Evolutionary conservation across 495 filamentous ascomycete genomes (phyloP).

Genomic region (Thozetella sp.): DNA sequence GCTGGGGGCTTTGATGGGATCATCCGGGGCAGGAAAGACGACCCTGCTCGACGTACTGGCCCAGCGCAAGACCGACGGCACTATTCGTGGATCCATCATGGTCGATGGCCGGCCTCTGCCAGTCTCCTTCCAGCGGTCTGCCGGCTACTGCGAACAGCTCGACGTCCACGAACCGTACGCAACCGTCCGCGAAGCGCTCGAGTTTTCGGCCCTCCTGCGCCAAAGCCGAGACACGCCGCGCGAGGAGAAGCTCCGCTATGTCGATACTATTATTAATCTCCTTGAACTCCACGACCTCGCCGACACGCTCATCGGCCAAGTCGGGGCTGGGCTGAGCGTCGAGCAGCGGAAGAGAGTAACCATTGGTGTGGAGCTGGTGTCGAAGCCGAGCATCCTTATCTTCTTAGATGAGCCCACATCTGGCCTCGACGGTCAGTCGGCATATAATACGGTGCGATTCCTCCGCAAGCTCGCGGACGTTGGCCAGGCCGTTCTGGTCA

Average conservation of each 20-base stretch:
- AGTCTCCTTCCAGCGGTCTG: conserved; percentile 74
- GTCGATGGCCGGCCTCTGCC: conserved; percentile 74
- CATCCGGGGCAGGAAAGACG: conserved; percentile 80
- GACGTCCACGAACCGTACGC: conserved; percentile 81
- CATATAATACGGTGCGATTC: conserved; percentile 81
- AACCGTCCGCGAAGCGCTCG: conserved; percentile 83
- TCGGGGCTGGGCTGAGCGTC: conserved; percentile 58
- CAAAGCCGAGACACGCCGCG: conserved; percentile 67
- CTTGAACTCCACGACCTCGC: conserved; percentile 81
- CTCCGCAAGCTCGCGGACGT: conserved; percentile 78
- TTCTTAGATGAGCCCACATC: conserved; percentile 83
- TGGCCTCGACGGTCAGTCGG: conserved; percentile 84
- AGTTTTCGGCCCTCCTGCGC: conserved; percentile 79
- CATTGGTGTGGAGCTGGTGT: conserved; percentile 90
- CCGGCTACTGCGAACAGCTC: conserved; percentile 87
- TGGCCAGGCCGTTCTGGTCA: conserved; percentile 72
- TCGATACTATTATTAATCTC: conserved; percentile 85
- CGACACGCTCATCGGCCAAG: conserved; percentile 80
- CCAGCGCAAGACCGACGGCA: conserved; percentile 74
- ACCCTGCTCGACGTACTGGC: conserved; percentile 69
- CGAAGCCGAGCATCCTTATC: conserved; percentile 76
- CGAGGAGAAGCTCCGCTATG: conserved; percentile 79
- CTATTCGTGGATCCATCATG: conserved; percentile 73
- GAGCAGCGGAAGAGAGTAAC: conserved; percentile 69
- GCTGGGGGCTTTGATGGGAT: conserved; percentile 83